phyloP scores from a whole-genome alignment of 2,329 filamentous ascomycete genomes.

The Cladophialophora yegresii region DNA sequence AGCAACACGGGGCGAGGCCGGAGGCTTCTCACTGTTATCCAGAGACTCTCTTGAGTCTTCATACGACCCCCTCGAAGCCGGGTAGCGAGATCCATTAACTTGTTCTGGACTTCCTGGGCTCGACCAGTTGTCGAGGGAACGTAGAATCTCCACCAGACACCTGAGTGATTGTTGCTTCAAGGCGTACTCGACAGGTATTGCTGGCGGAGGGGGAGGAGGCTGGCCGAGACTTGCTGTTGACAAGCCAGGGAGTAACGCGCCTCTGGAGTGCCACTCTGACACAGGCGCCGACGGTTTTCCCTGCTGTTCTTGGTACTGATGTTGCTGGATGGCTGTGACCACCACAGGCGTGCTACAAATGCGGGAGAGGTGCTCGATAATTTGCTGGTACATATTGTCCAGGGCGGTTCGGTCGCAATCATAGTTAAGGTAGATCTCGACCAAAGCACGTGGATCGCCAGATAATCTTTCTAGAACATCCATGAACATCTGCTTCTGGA shows the following conservation, averaged over 20 bases:
- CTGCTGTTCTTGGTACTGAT: constrained; percentile 79
- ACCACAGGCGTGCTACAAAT: constrained; percentile 78
- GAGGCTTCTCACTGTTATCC: constrained; percentile 60
- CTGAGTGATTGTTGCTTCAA: constrained; percentile 89
- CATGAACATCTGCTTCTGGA: constrained; percentile 92
- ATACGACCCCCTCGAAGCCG: constrained; percentile 54
- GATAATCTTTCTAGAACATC: constrained; percentile 80
- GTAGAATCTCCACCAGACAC: constrained; percentile 81
- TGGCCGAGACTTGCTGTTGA: constrained; percentile 74
- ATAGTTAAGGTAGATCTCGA: constrained; percentile 97
- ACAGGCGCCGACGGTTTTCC: constrained; percentile 60
- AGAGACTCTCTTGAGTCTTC: constrained; percentile 71
- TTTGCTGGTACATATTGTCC: constrained; percentile 92
- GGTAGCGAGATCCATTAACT: constrained; percentile 39
- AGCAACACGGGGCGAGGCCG: constrained; percentile 63
- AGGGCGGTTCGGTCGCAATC: constrained; percentile 90
- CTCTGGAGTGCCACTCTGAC: constrained; percentile 81
- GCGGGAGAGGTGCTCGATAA: constrained; percentile 90
- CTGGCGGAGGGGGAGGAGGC: constrained; percentile 50
- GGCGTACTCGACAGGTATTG: constrained; percentile 79
- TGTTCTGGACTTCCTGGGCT: constrained; percentile 64
- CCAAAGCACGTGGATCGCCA: constrained; percentile 80
- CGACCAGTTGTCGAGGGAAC: constrained; percentile 92
- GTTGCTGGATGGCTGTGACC: constrained; percentile 75
- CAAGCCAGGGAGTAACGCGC: constrained; percentile 82